Conservation (phyloP, 331 rosid species). For the Telfairia occidentalis region DNA sequence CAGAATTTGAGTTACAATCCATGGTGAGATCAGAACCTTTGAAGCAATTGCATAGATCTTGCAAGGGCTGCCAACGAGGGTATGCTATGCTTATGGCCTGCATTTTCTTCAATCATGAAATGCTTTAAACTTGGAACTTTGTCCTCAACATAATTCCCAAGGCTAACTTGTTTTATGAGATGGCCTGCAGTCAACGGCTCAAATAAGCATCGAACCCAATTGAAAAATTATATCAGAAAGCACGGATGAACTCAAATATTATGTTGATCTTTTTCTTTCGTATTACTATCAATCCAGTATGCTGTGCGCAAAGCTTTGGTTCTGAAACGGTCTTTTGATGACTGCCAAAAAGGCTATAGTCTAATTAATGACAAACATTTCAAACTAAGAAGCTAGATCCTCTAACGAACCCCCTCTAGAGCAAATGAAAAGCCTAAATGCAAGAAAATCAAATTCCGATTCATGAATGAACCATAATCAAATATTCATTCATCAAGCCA, state of each 20-base stretch:
- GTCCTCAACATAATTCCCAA: slow-evolving; percentile 55
- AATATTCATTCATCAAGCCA: slow-evolving; percentile 5
- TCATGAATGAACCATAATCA: neutral
- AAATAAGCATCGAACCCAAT: slow-evolving; percentile 7
- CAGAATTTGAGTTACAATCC: slow-evolving; percentile 4
- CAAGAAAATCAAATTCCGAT: neutral
- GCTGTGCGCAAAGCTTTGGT: neutral
- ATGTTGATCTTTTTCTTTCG: neutral
- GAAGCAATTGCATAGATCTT: slow-evolving; percentile 52
- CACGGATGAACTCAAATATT: neutral
- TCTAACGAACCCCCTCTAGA: neutral
- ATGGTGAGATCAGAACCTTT: slow-evolving; percentile 34
- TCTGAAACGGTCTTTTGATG: neutral
- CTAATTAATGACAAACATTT: neutral
- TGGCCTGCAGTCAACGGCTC: slow-evolving; percentile 30
- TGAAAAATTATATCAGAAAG: neutral
- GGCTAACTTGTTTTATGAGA: slow-evolving; percentile 39
- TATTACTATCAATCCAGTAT: neutral
- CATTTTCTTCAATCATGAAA: slow-evolving; percentile 33
- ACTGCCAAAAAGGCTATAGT: neutral
- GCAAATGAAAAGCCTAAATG: neutral
- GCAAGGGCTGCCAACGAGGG: slow-evolving; percentile 80
- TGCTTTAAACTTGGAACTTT: slow-evolving; percentile 58
- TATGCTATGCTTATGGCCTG: slow-evolving; percentile 37
- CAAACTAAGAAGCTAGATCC: neutral